Base-by-base conservation (phyloP, 2,329 filamentous ascomycete genomes). In the Hypoxylon sp. region DNA sequence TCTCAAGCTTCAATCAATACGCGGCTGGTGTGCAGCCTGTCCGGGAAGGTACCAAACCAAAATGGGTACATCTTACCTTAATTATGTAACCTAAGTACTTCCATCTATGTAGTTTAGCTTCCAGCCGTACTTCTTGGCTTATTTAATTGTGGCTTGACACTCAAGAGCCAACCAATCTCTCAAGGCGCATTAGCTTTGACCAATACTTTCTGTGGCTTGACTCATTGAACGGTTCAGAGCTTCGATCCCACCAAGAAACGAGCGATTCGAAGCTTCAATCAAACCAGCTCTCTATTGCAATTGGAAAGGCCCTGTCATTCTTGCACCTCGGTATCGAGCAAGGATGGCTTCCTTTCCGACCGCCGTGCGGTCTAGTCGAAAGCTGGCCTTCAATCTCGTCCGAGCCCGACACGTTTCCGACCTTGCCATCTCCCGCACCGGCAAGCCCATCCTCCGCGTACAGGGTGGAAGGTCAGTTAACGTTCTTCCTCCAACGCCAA, bases 381-480 rank as follows among this genome's bases (percentile, higher is more conserved):
- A 79, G 76, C 77, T 82, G 72, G 79, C 80, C 72, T 81, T 80
- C 77, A 82, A 82, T 75, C 76, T 84, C 73, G 76, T 83, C 75
- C 82, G 84, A 76, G 84, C 83, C 77, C 85, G 86, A 79, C 80
- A 81, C 70, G 77, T 91, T 73, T 92, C 93, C 79, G 96, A 99
- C 85, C 88, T 99, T 78, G 86, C 92, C 77, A 97, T 99, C 78
- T 97, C 95, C 69, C 89, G 96, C 77, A 99, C 96, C 64, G 96
- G 96, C 81, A 98, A 97, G 86, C 95, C 96, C 69, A 94, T 98
- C 76, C 84, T 98, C 78, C 91, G 94, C 77, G 86, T 91, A 63
- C 90, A 94, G 78, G 95, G 95, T 83, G 96, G 96, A 85, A 91
- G 95, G 93, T 97, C 82, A 82, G 89, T 80, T 51, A 30, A 46